phyloP scores from a whole-genome alignment of 768 basidiomycete species.

The Neoboletus subvelutipes region DNA sequence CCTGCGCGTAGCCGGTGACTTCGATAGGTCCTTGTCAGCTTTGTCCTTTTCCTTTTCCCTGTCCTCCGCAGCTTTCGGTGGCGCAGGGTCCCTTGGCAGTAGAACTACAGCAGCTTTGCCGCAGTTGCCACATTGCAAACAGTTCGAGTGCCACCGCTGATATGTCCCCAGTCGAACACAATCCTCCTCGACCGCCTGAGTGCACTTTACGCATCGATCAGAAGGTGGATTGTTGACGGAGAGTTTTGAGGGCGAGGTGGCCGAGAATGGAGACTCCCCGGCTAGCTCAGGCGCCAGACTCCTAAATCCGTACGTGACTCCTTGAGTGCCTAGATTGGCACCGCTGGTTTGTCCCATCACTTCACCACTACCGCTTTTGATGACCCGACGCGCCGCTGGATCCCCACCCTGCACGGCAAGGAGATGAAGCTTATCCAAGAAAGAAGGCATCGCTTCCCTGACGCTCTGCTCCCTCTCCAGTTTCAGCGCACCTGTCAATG shows the following conservation, averaged over 20 bases:
- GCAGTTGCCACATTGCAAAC: constrained; percentile 82
- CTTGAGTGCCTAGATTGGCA: constrained; percentile 75
- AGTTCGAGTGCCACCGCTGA: constrained; percentile 94
- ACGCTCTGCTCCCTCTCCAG: constrained; percentile 88
- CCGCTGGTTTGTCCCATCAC: constrained; percentile 37
- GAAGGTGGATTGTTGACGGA: constrained; percentile 73
- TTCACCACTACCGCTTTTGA: constrained; percentile 74
- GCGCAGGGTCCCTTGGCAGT: constrained; percentile 52
- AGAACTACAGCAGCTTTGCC: constrained; percentile 73
- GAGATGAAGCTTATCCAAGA: constrained; percentile 90
- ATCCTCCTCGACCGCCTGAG: constrained; percentile 93
- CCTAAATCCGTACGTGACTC: constrained; percentile 89
- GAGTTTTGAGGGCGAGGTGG: constrained; percentile 42
- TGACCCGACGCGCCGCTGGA: constrained; percentile 71
- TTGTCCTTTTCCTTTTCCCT: constrained; percentile 43
- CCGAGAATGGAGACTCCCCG: constrained; percentile 78
- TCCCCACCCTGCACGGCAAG: constrained; percentile 86
- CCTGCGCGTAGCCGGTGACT: constrained; percentile 63
- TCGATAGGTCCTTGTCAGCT: constrained; percentile 47
- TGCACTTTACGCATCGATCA: constrained; percentile 89
- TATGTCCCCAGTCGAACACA: constrained; percentile 95
- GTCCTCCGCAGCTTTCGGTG: constrained; percentile 52
- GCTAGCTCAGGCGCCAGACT: constrained; percentile 89
- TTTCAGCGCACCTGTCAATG: constrained; percentile 92
- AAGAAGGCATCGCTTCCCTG: constrained; percentile 79